These are phyloP conservation scores for Debaryomycetaceae sp. DNA, from an alignment of 1,139 yeast species.

Conservation along the genomic window DNA sequence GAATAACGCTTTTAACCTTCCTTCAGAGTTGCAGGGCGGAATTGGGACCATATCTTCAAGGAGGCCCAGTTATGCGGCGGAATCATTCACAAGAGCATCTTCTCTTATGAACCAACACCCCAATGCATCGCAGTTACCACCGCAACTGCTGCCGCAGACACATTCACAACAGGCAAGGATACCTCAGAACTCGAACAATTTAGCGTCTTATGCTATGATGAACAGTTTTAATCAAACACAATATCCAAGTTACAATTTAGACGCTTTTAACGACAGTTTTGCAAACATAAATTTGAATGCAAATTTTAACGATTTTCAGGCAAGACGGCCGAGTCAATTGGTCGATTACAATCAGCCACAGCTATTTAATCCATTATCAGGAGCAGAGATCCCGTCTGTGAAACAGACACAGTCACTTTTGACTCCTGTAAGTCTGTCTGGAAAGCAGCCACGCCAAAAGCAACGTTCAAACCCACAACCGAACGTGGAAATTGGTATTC, in stretches of 20 bases:
- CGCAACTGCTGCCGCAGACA: not conserved
- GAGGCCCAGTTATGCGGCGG: slow-evolving; percentile 66
- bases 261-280: slow-evolving; percentile 34
- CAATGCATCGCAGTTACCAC: not conserved
- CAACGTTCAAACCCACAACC: not conserved
- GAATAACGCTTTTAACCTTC: slow-evolving; percentile 42
- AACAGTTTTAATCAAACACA: slow-evolving; percentile 16
- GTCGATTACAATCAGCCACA: slow-evolving; percentile 28
- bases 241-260: slow-evolving; percentile 16
- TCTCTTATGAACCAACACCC: slow-evolving; percentile 4
- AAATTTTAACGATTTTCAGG: slow-evolving; percentile 39
- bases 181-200: slow-evolving; percentile 1
- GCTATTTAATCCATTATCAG: slow-evolving; percentile 5
- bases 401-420: slow-evolving; percentile 7
- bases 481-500: not conserved
- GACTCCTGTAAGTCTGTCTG: not conserved
- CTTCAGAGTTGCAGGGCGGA: slow-evolving; percentile 63
- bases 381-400: slow-evolving; percentile 6
- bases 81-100: slow-evolving; percentile 43
- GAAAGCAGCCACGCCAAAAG: not conserved
- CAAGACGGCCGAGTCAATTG: slow-evolving; percentile 45
- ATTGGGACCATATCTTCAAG: slow-evolving; percentile 58
- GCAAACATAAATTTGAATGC: slow-evolving; percentile 34
- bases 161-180: not conserved
- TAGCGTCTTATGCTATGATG: slow-evolving; percentile 24